Base-by-base conservation (phyloP, 306 rosid species). In the Betula pendula region DNA sequence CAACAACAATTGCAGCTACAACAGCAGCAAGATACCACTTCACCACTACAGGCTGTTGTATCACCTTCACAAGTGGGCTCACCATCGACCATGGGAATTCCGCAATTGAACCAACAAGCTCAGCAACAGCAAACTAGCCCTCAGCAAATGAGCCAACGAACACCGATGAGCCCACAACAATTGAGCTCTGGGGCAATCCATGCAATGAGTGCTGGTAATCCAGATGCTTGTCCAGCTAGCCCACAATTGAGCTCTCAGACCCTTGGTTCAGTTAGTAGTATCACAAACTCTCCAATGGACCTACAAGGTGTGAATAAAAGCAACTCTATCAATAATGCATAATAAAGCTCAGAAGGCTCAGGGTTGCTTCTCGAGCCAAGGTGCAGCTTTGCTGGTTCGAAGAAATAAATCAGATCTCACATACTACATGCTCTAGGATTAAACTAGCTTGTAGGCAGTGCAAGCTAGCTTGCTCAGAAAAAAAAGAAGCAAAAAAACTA, bases 231-330 rank as follows among this genome's bases (percentile, higher is more conserved):
- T 87, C 99, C 97, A 0, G 92, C 97, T 2, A 94, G 98, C 83
- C 97, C 98, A 68, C 98, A 90, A 88, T 85, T 92, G 87, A 94
- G 96, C 82, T 94, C 98, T 72, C 98, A 94, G 85, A 91, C 98
- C 59, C 89, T 86, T 44, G 98, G 96, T 44, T 92, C 98, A 14
- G 94, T 91, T 53, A 44, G 92, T 75, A 84, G 88, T 35, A 87
- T 83, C 47, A n/a, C 85, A 15, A 87, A 92, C 85, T 95, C 99
- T 66, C 93, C 96, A 5, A 88, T 95, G 99, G 99, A 92, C 70
- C 84, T 95, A 87, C 99, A 92, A 81, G 98, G 94, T 82, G 96
- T 86, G 8, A 95, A 92, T 88, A 90, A 91, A 83, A 86, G 92
- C 75, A 95, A 87, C 80, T 94, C 95, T 76, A 87, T 84, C n/a